Base-by-base conservation (phyloP, 495 filamentous ascomycete species). In the Rhizodiscina lignyota region DNA sequence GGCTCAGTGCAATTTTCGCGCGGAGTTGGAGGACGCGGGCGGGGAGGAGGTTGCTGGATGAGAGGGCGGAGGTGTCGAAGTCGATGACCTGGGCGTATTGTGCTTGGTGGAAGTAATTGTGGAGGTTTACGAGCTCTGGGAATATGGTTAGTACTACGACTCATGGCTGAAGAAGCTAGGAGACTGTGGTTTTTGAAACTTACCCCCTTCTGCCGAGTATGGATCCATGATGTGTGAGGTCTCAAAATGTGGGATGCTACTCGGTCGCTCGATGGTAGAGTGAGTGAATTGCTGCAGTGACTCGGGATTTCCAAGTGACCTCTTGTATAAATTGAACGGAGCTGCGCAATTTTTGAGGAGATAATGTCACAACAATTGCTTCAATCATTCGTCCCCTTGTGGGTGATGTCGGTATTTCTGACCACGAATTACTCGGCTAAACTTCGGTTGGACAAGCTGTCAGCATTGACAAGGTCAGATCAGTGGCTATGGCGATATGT, bases 91-190 rank as follows among this genome's bases (percentile, higher is more conserved):
- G 61, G 35, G 77, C 63, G 69, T 83, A 93, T 61, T 87, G 83
- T 52, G 81, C 83, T 53, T 85, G 80, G 67, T 89, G 79, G 71
- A 93, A 94, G 64, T 81, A 71, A 61, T 79, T 92, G 70, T 89
- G 82, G 54, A 94, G 76, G 65, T 86, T 92, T 56, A 93, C 74
- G 46, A 97, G 74, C 62, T 97, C 89, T 79, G 50, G n/a, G 34
- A 33, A 27, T 18, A 21, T 8, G 18, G 41, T 44, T 27, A 30
- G 34, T 37, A 34, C 42, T 41, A 16, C 37, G 38, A 32, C 48
- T 34, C 39, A 38, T 32, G 32, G 29, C 22, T 10, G 17, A 15
- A 31, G 21, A 22, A 34, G 11, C 30, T 34, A 12, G 21, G 21
- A 12, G n/a, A 11, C 30, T 13, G 34, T 20, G 11, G 16, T 21